phyloP scores from a whole-genome alignment of 805 yeast genomes.

The Yarrowia divulgata region DNA sequence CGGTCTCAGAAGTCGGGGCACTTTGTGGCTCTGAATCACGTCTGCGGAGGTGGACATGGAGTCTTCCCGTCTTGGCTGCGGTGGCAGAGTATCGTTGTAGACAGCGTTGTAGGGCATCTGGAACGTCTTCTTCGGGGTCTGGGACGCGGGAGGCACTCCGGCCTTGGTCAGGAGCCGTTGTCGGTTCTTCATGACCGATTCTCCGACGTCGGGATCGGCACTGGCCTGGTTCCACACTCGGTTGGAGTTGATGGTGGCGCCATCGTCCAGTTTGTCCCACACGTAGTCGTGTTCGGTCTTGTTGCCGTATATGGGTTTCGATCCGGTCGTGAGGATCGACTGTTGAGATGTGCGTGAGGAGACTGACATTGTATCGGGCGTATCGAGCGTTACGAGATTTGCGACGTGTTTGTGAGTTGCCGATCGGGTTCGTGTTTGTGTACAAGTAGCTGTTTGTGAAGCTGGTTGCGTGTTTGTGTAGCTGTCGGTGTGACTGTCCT shows the following conservation, averaged over 20 bases:
- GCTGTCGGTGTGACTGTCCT: not conserved
- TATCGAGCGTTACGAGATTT: not conserved
- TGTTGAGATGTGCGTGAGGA: constrained; percentile 28
- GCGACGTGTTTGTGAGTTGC: too few relatives aligned
- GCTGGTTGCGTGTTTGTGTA: not conserved
- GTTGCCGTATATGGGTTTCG: constrained; percentile 28
- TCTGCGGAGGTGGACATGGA: constrained; percentile 6
- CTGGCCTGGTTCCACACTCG: constrained; percentile 34
- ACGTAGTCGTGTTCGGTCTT: constrained; percentile 32
- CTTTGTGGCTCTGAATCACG: constrained; percentile 32
- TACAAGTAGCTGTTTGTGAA: not conserved
- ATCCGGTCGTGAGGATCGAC: constrained; percentile 25
- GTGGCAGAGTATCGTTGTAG: constrained; percentile 15
- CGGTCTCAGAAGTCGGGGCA: constrained; percentile 26
- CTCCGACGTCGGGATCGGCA: constrained; percentile 24
- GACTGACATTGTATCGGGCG: constrained; percentile 1
- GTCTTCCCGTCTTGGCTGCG: constrained; percentile 12
- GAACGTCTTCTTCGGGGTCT: constrained; percentile 11
- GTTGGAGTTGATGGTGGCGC: constrained; percentile 33
- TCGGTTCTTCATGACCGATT: constrained; percentile 15
- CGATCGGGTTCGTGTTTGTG: too few relatives aligned
- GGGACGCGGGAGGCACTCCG: not conserved
- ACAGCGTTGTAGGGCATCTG: constrained; percentile 32
- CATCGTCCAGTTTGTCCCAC: constrained; percentile 34
- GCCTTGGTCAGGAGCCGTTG: constrained; percentile 14